Evolutionary conservation across 352 stramenopile genomes (phyloP), one percentile per base, ranked within the genome.

Genomic region (Globisporangium polare): DNA sequence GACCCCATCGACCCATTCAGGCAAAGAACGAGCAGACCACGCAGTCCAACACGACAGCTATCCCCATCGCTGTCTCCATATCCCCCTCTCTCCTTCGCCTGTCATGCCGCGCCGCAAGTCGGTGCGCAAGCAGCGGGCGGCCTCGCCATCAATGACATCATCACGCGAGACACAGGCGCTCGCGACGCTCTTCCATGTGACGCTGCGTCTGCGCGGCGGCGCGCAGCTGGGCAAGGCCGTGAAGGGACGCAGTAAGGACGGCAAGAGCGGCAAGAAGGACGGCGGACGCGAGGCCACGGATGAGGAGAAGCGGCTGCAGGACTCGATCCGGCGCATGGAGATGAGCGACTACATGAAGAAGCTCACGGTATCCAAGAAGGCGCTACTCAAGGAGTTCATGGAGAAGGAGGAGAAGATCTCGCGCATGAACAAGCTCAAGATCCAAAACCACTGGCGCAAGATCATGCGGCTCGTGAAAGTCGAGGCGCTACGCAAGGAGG

Each of bases 391-490:
- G 18, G 83, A 96, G 60, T 88, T 94, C 55, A 82, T 91, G 73
- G 73, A 73, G 27, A 87, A 89, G 33, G 77, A 92, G 63, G 78
- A 86, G 29, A 78, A 73, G 51, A 82, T 88, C 50, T 94, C 75
- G 29, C 74, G 74, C 53, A 88, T 86, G 76, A 97, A 93, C 73
- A 89, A 86, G 59, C 75, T 96, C 52, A 97, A 98, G 65, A 97
- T 98, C 66, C 87, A 98, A 60, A 97, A 97, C 68, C 91, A 97
- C 63, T 98, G 92, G 92, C 83, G 93, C 52, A 97, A 97, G 70
- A 98, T 98, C 69, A 97, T 98, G 91, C 78, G 93, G n/a, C 76
- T 97, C 0, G 86, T 96, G 54, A 98, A 98, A 69, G 86, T 97
- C 54, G 88, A 97, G 63, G 75, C 80, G 9, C 75, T 98, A 41